Evolutionary conservation across 495 filamentous ascomycete genomes (phyloP).

Genomic region (Venustampulla echinocandica): DNA sequence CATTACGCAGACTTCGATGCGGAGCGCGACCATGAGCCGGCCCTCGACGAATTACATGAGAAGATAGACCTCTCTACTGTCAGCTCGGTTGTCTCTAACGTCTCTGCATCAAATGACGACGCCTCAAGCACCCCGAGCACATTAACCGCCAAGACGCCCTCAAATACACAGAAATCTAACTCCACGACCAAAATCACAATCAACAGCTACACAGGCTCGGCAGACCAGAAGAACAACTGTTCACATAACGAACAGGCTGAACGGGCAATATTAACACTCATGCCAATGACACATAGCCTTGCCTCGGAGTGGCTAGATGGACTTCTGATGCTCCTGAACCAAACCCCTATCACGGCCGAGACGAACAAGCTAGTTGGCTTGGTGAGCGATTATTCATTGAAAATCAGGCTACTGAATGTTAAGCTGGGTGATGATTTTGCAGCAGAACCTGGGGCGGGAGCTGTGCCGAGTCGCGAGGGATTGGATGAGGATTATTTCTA

Average conservation of each 20-base stretch:
- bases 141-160: conserved; percentile 43
- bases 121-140: conserved; percentile 28
- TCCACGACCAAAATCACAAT: conserved; percentile 86
- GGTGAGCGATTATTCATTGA: conserved; percentile 82
- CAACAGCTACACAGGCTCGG: conserved; percentile 53
- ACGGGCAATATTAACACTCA: conserved; percentile 65
- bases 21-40: conserved; percentile 54
- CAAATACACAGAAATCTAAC: conserved; percentile 26
- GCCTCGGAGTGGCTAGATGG: conserved; percentile 98
- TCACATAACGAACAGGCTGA: conserved; percentile 22
- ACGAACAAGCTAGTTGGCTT: conserved; percentile 80
- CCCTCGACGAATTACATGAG: conserved; percentile 62
- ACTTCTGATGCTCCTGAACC: conserved; percentile 86
- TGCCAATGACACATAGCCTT: conserved; percentile 68
- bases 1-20: conserved; percentile 84
- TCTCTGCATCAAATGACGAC: conserved; percentile 46
- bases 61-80: conserved; percentile 87
- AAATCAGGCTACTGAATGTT: conserved; percentile 89
- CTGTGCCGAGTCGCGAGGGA: conserved; percentile 51
- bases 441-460: conserved; percentile 26
- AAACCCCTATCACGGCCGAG: conserved; percentile 93
- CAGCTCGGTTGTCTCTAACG: conserved; percentile 88
- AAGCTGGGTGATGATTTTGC: conserved; percentile 46
- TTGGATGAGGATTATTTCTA: conserved; percentile 65
- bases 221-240: conserved; percentile 21